Base-by-base conservation (phyloP, 2,329 filamentous ascomycete species). In the Claviceps humidiphila region DNA sequence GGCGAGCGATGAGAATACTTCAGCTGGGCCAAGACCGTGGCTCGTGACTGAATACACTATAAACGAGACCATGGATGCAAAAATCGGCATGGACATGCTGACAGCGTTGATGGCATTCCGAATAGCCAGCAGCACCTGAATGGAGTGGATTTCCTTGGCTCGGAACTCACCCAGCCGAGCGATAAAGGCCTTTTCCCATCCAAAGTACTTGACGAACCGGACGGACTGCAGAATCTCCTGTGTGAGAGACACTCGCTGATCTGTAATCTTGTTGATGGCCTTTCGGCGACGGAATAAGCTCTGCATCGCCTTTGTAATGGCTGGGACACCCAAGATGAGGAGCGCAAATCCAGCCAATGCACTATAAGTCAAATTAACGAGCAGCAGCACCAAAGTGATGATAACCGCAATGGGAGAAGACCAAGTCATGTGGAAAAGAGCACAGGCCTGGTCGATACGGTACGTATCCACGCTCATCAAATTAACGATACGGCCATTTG, bases 391-490 rank as follows among this genome's bases (percentile, higher is more conserved):
- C 14, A 96, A 75, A 0, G 89, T 93, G 57, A 96, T 74, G 49
- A 93, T 64, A 54, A 89, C 84, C 24, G 84, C 75, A 41, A 96
- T 72, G 0, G 91, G 90, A 0, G 88, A 81, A 1, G 87, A 88
- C 93, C 93, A 98, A 22, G 87, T 74, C 71, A 96, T 79, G 66
- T 98, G 93, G 68, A 96, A 91, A 66, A 96, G 77, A 43, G 87
- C 89, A 41, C 80, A 88, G 1, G 89, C 89, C 63, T 89, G 85
- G 61, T 97, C 90, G 55, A 98, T 76, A 58, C 91, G 88, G 67
- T 95, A 94, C 0, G 90, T 94, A 64, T 97, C 91, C 45, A 93
- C 89, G 55, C 88, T 91, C 90, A 97, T 96, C 59, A 97, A 65
- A 59, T 94, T 95, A 63, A 93, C 82, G 50, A 97, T 88, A 56